Evolutionary conservation across 108 stramenopile species (phyloP).

Genomic region (Seminavis robusta): DNA sequence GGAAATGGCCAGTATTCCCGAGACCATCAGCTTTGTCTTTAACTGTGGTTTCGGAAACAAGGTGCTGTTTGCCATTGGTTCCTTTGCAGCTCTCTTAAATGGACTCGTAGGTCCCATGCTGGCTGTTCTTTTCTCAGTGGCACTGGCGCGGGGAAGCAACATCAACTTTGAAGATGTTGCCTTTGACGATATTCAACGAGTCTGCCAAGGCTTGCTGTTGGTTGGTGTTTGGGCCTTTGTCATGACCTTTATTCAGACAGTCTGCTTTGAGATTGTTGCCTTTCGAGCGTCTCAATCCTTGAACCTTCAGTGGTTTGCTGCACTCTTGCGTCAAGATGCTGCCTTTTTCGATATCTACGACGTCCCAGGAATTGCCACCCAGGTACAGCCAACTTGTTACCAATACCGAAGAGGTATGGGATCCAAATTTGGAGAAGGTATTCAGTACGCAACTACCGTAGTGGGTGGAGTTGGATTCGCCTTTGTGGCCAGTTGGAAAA

Average conservation of each 20-base stretch:
- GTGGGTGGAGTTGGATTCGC: slow-evolving; percentile 59
- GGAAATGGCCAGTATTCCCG: slow-evolving; percentile 24
- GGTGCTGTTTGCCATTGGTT: slow-evolving; percentile 32
- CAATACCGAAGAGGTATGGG: slow-evolving; percentile 51
- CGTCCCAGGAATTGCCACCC: slow-evolving; percentile 30
- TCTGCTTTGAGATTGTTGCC: slow-evolving; percentile 43
- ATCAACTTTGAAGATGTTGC: slow-evolving; percentile 47
- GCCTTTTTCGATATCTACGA: slow-evolving; percentile 63
- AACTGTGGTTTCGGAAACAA: slow-evolving; percentile 8
- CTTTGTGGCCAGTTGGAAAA: slow-evolving; percentile 51
- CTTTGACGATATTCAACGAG: slow-evolving; percentile 4
- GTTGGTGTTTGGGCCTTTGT: slow-evolving; percentile 56
- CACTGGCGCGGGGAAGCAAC: too few species aligned
- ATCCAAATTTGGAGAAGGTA: slow-evolving; percentile 68
- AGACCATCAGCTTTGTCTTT: slow-evolving; percentile 36
- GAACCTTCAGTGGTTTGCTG: slow-evolving; percentile 52
- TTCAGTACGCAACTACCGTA: slow-evolving; percentile 58
- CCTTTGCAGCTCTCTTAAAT: slow-evolving; percentile 33
- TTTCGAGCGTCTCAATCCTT: slow-evolving; percentile 35
- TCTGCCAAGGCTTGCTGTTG: slow-evolving; percentile 32
- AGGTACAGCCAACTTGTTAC: slow-evolving; percentile 10
- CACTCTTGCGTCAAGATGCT: slow-evolving; percentile 62
- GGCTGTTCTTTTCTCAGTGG: slow-evolving; percentile 51
- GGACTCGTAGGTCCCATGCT: slow-evolving; percentile 52
- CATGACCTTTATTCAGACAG: slow-evolving; percentile 33